Evolutionary conservation across 805 yeast genomes (phyloP), one percentile per base, ranked within the genome.

Genomic region (Peterozyma xylosa): DNA sequence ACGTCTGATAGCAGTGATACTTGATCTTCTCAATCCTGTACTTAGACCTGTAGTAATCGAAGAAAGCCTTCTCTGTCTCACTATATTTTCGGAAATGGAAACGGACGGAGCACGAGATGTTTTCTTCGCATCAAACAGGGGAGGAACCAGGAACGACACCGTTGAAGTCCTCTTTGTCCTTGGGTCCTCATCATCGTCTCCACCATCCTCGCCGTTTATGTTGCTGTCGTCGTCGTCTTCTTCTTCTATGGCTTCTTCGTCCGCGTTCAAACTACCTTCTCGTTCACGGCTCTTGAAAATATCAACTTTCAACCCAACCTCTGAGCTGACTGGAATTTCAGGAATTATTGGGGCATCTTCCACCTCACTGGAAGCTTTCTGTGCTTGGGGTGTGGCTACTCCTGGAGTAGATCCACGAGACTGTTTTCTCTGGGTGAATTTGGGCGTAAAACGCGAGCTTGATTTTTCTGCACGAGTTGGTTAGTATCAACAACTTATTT

Each of bases 371-470:
- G 17, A n/a, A 37, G 42, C 41, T 44, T 49, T 38, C 41, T 42
- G 44, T 30, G 35, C 30, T 15, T 37, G 39, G 3, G 50, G 34
- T 13, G 45, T 39, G 30, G 61, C 53, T 7, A 52, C 53, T 16
- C 50, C 49, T 27, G 62, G 56, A 1, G 65, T 57, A 9, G 51
- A 47, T 2, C 55, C 45, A 1, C 38, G 18, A 11, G 49, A 29
- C 35, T 40, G 42, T 32, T 48, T 53, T 43, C 67, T 55, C 39
- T 56, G 61, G 1, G 59, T 69, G 10, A 66, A 53, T 48, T 80
- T 81, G 2, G 89, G 89, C n/a, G 73, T 68, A 60, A 83, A 83
- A 45, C 83, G 76, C 11, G 83, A 73, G 21, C 80, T 74, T 41
- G 78, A 69, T 53, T 76, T 76, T 48, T 76, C 61, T 57, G 38